These are phyloP conservation scores for Suillus decipiens DNA, from an alignment of 768 basidiomycete genomes.

Conservation along the genomic window DNA sequence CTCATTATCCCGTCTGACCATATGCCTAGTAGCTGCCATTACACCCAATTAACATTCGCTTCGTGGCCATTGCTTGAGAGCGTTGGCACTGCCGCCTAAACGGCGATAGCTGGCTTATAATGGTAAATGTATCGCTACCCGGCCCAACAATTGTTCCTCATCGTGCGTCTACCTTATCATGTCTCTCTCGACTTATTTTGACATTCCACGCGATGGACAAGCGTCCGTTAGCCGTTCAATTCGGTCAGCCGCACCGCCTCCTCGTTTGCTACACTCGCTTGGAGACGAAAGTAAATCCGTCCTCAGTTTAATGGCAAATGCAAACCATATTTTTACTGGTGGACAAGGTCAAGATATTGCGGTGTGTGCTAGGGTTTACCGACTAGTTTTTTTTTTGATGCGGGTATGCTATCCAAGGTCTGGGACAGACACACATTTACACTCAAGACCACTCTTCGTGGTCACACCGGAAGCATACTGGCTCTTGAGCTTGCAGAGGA, in stretches of 20 bases:
- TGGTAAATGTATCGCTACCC: neutral
- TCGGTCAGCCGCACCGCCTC: slow-evolving; percentile 42
- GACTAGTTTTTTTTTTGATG: neutral
- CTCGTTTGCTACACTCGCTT: slow-evolving; percentile 67
- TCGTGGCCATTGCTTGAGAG: neutral
- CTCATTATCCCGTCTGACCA: neutral
- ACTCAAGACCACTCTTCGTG: slow-evolving; percentile 66
- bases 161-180: slow-evolving; percentile 25
- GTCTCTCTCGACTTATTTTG: neutral
- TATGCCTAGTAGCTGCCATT: neutral
- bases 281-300: slow-evolving; percentile 70
- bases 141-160: slow-evolving; percentile 21
- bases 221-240: slow-evolving; percentile 64
- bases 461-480: slow-evolving; percentile 85
- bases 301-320: slow-evolving; percentile 73
- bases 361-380: slow-evolving; percentile 46
- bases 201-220: slow-evolving; percentile 21
- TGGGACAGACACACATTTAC: slow-evolving; percentile 79
- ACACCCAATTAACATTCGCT: neutral
- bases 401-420: slow-evolving; percentile 53
- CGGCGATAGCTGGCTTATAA: neutral
- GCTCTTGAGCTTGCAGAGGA: slow-evolving; percentile 75
- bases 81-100: neutral
- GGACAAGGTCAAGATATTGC: slow-evolving; percentile 73
- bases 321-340: slow-evolving; percentile 77